Percentiles rank a stretch among this genome's conserved stretches.
These are phyloP conservation scores for Cyberlindnera bimundalis DNA, from an alignment of 805 yeast species.

Conservation along the genomic window DNA sequence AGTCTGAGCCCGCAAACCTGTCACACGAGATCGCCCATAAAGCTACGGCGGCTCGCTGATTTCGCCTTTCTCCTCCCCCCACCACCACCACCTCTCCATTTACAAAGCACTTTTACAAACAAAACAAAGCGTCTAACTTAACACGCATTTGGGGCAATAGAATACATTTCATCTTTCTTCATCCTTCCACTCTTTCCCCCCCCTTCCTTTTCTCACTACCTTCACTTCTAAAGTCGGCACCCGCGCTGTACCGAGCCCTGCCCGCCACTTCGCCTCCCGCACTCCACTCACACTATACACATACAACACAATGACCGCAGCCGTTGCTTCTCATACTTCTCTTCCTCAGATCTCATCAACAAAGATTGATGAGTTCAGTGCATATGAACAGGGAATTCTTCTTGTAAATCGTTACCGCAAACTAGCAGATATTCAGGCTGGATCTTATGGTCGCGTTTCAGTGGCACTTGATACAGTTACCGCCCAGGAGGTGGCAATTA, in stretches of 20 bases:
- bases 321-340: conserved; percentile 3
- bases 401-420: conserved; percentile 41
- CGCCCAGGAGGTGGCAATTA: conserved; percentile 45
- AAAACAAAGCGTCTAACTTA: too few relatives aligned
- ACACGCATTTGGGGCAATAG: too few relatives aligned
- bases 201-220: too few relatives aligned
- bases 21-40: conserved; percentile 5
- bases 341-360: conserved; percentile 2
- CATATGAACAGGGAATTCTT: conserved; percentile 37
- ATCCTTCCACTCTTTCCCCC: too few relatives aligned
- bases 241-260: too few relatives aligned
- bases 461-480: conserved; percentile 42
- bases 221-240: too few relatives aligned
- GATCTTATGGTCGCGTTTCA: conserved; percentile 61
- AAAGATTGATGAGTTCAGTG: conserved; percentile 36
- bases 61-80: not conserved
- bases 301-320: conserved; percentile 8
- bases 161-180: too few relatives aligned
- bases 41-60: not conserved
- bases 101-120: too few relatives aligned
- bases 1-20: too few relatives aligned
- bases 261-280: too few relatives aligned
- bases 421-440: conserved; percentile 36
- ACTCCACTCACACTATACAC: too few relatives aligned
- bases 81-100: not conserved